Evolutionary conservation across 2,329 filamentous ascomycete species (phyloP), one percentile per base, ranked within the genome.

Genomic region (Pseudocercospora cruenta): DNA sequence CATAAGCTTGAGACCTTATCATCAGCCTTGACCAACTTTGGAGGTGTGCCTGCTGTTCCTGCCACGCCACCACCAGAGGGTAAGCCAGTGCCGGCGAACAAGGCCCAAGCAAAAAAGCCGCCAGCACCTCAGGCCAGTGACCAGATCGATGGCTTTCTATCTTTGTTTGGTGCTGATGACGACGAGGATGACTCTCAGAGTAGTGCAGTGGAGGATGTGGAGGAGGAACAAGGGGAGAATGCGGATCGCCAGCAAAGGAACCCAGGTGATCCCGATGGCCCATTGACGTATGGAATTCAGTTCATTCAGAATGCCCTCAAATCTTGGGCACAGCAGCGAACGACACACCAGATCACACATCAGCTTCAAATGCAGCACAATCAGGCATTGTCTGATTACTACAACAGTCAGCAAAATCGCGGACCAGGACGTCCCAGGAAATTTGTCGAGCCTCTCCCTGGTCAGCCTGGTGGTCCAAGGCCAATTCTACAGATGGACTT

Each of bases 291-390:
- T 60, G 75, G 75, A 63, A 75, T 77, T 33, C 68, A 73, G 58
- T 77, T 77, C 70, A 77, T 77, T 24, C 72, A 75, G 65, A 75
- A 76, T 58, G 75, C 74, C 14, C 67, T 77, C 63, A 73, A 73
- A 45, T 76, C 74, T 5, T 77, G 75, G 75, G 75, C 74, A 7
- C 70, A 75, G 60, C 72, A 75, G 60, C 69, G 73, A 22, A 65
- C 73, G 39, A 68, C 66, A 4, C 69, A 70, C 28, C 64, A 70
- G 45, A 70, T 68, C 28, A 63, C 60, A 26, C 55, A 69, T 21
- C 65, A 73, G 36, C 65, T 69, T 19, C 69, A 71, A n/a, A 64
- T 68, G 28, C 62, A 69, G 45, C 67, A 69, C 12, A 69, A 72
- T 14, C 66, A 70, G 22, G 60, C 67, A 5, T 58, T 67, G 14